Evolutionary conservation across 2,329 filamentous ascomycete species (phyloP).

Genomic region (Phaeosphaeriaceae sp.): DNA sequence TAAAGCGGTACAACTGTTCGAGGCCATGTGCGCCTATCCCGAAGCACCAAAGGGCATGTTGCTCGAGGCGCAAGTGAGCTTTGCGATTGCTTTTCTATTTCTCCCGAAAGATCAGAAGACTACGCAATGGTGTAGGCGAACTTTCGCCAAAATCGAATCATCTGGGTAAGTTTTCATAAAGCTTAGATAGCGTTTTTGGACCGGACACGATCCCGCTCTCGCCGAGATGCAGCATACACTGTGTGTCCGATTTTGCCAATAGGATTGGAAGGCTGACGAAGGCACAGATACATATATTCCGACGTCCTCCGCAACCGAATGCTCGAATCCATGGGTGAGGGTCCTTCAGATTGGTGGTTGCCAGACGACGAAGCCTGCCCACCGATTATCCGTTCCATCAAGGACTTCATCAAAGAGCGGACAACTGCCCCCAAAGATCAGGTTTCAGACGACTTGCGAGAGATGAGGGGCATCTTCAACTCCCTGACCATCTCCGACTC

Average conservation of each 20-base stretch:
- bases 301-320: slow-evolving; percentile 75
- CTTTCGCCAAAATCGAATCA: slow-evolving; percentile 78
- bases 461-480: slow-evolving; percentile 74
- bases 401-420: slow-evolving; percentile 81
- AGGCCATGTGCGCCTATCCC: slow-evolving; percentile 77
- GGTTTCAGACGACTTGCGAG: slow-evolving; percentile 69
- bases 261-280: background rate
- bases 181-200: background rate
- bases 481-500: slow-evolving; percentile 48
- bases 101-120: slow-evolving; percentile 77
- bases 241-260: background rate
- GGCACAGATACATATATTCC: slow-evolving; percentile 80
- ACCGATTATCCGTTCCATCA: slow-evolving; percentile 75
- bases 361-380: slow-evolving; percentile 80
- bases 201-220: background rate
- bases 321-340: slow-evolving; percentile 75
- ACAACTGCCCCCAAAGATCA: slow-evolving; percentile 60
- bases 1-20: slow-evolving; percentile 78
- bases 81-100: slow-evolving; percentile 80
- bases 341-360: slow-evolving; percentile 86
- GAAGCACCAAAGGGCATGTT: slow-evolving; percentile 73
- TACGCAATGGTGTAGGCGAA: slow-evolving; percentile 79
- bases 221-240: slow-evolving; percentile 11
- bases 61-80: slow-evolving; percentile 74
- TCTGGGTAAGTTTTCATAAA: slow-evolving; percentile 68